Conservation (phyloP, 2,329 filamentous ascomycete genomes). For the Leptographium procerum region DNA sequence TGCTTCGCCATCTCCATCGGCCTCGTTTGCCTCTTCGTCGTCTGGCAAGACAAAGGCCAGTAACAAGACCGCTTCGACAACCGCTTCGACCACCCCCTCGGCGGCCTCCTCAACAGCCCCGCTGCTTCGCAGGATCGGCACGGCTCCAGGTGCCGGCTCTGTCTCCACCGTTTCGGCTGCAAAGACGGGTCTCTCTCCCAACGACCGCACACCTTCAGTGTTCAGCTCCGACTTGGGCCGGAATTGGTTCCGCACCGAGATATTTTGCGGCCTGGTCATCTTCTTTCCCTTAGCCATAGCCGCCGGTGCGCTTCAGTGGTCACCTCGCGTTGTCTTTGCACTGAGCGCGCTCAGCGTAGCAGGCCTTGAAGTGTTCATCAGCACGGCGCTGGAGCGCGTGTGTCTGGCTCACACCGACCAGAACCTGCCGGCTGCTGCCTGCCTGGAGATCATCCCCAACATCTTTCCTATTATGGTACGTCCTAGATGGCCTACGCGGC, state of each 20-base stretch:
- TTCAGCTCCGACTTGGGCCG: not conserved
- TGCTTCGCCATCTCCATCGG: not conserved
- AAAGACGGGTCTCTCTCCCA: no score
- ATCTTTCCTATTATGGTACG: conserved; percentile 1
- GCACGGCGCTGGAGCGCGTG: conserved; percentile 2
- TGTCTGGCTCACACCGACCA: not conserved
- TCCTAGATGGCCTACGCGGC: not conserved
- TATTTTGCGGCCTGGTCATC: not conserved
- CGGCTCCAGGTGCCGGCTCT: not conserved
- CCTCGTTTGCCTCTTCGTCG: not conserved
- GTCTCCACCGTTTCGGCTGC: no score
- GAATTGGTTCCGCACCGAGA: not conserved
- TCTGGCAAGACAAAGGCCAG: not conserved
- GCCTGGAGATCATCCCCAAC: conserved; percentile 1
- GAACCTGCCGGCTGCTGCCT: not conserved
- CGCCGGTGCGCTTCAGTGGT: not conserved
- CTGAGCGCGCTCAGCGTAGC: not conserved
- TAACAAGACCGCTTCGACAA: not conserved
- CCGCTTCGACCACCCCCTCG: not conserved
- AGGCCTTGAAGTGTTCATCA: conserved; percentile 5
- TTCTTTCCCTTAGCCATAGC: not conserved
- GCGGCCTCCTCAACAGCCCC: not conserved
- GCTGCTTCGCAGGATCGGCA: not conserved
- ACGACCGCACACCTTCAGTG: no score
- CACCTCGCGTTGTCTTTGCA: not conserved